Evolutionary conservation across 169 alveolate species (phyloP).

Genomic region (Sarcocystis neurona): DNA sequence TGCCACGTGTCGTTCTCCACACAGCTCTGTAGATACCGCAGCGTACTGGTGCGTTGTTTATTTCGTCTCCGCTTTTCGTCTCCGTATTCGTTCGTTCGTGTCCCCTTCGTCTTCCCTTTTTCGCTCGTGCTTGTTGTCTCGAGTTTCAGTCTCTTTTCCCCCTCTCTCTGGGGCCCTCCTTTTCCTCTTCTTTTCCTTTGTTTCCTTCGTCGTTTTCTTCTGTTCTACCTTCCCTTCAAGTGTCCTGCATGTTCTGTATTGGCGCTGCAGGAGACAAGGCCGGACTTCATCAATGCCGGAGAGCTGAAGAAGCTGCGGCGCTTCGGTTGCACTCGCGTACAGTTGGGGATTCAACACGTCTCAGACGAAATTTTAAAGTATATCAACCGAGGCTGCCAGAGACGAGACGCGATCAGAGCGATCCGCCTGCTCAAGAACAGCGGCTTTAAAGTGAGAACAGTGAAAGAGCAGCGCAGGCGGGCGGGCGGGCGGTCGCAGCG

Average conservation of each 20-base stretch:
- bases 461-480: too few species aligned
- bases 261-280: slow-evolving; percentile 85
- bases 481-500: too few species aligned
- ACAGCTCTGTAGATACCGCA: too few species aligned
- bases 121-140: too few species aligned
- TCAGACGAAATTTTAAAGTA: slow-evolving; percentile 81
- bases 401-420: slow-evolving; percentile 83
- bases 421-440: slow-evolving; percentile 87
- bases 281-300: slow-evolving; percentile 87
- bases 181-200: background rate
- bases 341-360: slow-evolving; percentile 93
- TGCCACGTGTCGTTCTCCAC: too few species aligned
- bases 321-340: slow-evolving; percentile 93
- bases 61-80: too few species aligned
- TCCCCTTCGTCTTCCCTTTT: background rate
- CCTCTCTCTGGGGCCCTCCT: too few species aligned
- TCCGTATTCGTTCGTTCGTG: too few species aligned
- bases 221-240: background rate
- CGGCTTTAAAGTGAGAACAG: slow-evolving; percentile 84
- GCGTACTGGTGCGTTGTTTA: too few species aligned
- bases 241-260: background rate
- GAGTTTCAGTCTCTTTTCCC: too few species aligned
- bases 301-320: slow-evolving; percentile 82
- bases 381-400: slow-evolving; percentile 83
- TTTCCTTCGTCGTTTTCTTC: background rate